phyloP scores from a whole-genome alignment of 129 eudicot species.

The Saussurea involucrata region DNA sequence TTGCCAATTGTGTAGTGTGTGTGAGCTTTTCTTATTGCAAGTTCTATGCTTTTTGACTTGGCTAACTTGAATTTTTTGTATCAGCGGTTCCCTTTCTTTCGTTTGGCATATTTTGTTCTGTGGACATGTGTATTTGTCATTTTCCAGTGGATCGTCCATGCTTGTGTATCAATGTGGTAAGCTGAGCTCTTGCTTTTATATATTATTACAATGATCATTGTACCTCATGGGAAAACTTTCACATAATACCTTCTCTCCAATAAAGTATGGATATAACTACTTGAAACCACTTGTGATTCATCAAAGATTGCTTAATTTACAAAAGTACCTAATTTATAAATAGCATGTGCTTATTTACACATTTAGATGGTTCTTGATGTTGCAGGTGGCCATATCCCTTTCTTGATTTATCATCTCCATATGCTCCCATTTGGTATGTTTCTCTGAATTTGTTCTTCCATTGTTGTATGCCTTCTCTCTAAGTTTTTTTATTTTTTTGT shows the following conservation, averaged over 20 bases:
- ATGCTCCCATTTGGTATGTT: constrained; percentile 85
- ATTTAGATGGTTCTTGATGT: constrained; percentile 18
- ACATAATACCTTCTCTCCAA: background rate
- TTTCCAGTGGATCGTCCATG: constrained; percentile 94
- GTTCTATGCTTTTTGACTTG: background rate
- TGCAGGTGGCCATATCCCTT: constrained; percentile 98
- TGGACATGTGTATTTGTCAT: constrained; percentile 79
- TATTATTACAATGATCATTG: background rate
- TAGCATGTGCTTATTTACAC: background rate
- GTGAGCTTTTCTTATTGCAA: background rate
- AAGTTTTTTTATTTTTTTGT: background rate
- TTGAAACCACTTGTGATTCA: background rate
- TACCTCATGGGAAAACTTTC: background rate
- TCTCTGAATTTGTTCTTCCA: background rate
- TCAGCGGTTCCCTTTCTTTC: constrained; percentile 93
- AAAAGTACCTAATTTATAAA: background rate
- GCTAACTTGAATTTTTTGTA: constrained; percentile 18
- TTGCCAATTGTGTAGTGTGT: background rate
- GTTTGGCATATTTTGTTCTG: constrained; percentile 71
- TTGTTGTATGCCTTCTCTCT: background rate
- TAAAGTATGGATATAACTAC: background rate
- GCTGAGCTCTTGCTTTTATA: constrained; percentile 9
- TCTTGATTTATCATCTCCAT: constrained; percentile 85
- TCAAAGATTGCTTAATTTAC: background rate
- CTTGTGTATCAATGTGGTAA: constrained; percentile 64